Evolutionary conservation across 257 asterid genomes (phyloP).

Genomic region (Przewalskia tangutica): DNA sequence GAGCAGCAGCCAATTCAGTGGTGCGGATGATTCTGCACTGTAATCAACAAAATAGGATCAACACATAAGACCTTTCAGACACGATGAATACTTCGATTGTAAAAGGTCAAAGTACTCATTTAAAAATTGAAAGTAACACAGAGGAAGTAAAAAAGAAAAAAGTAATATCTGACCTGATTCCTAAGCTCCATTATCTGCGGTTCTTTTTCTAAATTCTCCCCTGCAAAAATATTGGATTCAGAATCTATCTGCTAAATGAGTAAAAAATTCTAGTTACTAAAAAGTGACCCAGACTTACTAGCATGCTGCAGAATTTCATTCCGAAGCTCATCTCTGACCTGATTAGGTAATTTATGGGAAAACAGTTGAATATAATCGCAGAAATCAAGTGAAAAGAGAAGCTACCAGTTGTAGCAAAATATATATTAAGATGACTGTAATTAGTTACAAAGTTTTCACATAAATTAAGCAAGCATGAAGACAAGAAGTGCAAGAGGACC

Average conservation of each 20-base stretch:
- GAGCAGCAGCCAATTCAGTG: slow-evolving; percentile 91
- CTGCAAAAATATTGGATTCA: slow-evolving; percentile 25
- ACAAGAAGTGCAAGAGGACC: slow-evolving; percentile 24
- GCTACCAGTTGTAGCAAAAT: background rate
- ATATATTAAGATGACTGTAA: background rate
- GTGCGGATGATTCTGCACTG: slow-evolving; percentile 97
- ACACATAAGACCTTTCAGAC: background rate
- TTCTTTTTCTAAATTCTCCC: slow-evolving; percentile 86
- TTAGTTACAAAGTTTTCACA: background rate
- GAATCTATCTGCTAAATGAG: background rate
- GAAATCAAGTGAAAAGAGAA: slow-evolving; percentile 1
- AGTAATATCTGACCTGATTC: slow-evolving; percentile 68
- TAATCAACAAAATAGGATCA: slow-evolving; percentile 17
- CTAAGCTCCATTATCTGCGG: slow-evolving; percentile 84
- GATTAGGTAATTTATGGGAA: slow-evolving; percentile 15
- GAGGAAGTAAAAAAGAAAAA: background rate
- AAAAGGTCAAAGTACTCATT: background rate
- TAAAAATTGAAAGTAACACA: background rate
- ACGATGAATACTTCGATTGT: background rate
- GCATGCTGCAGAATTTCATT: slow-evolving; percentile 90
- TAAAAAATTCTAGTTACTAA: background rate
- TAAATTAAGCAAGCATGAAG: background rate
- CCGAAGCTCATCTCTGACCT: slow-evolving; percentile 87
- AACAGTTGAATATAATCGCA: slow-evolving; percentile 25
- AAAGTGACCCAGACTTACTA: slow-evolving; percentile 43